phyloP scores from a whole-genome alignment of 116 monocot genomes.

The Zostera marina region DNA sequence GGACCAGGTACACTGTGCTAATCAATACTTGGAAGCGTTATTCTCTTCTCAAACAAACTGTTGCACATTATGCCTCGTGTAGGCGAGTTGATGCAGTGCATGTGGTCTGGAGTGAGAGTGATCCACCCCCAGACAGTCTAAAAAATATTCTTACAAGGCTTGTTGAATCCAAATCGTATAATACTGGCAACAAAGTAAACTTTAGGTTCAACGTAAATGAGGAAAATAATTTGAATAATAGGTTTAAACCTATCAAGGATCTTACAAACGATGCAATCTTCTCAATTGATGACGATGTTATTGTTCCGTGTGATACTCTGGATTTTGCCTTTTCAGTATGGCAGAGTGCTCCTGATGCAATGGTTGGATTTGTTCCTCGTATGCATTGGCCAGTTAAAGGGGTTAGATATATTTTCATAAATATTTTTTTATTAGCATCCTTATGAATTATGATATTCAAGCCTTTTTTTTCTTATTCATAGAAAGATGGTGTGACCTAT shows the following conservation, averaged over 20 bases:
- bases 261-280: constrained; percentile 46
- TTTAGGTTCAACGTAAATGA: constrained; percentile 39
- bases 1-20: constrained; percentile 23
- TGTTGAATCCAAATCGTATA: constrained; percentile 6
- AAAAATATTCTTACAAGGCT: constrained; percentile 7
- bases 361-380: constrained; percentile 83
- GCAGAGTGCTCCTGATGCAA: constrained; percentile 34
- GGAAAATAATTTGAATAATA: constrained; percentile 61
- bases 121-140: constrained; percentile 19
- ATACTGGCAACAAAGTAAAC: constrained; percentile 1
- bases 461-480: background rate
- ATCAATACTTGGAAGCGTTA: constrained; percentile 37
- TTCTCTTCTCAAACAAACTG: constrained; percentile 37
- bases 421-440: background rate
- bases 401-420: constrained; percentile 6
- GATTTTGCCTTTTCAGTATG: constrained; percentile 53
- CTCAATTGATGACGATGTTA: constrained; percentile 68
- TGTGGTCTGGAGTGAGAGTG: constrained; percentile 31
- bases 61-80: constrained; percentile 40
- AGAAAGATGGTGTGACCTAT: constrained; percentile 5
- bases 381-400: constrained; percentile 32
- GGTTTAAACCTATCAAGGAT: constrained; percentile 41
- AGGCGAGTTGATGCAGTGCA: constrained; percentile 17
- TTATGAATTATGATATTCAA: background rate
- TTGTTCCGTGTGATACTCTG: constrained; percentile 38